Evolutionary conservation across 78 protist genomes (phyloP).

Genomic region (Dictyostelium capitatum): DNA sequence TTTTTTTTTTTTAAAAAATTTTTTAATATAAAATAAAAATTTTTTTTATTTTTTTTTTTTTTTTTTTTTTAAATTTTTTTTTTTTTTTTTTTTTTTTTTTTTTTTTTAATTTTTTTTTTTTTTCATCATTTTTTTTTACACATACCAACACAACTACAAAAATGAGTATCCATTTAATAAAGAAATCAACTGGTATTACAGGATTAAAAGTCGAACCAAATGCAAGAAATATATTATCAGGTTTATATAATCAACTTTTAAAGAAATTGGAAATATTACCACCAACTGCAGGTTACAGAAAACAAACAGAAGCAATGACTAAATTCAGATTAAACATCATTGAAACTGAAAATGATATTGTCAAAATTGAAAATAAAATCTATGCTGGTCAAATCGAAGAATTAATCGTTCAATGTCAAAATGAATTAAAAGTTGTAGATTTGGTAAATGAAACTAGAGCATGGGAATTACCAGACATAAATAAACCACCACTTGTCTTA

Average conservation of each 20-base stretch:
- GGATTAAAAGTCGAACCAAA: slow-evolving; percentile 70
- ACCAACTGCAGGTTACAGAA: slow-evolving; percentile 23
- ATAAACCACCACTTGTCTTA: slow-evolving; percentile 47
- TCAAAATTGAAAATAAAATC: slow-evolving; percentile 64
- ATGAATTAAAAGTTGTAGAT: slow-evolving; percentile 57
- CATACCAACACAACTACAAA: too few relatives aligned
- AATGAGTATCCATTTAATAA: slow-evolving; percentile 40
- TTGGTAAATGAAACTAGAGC: slow-evolving; percentile 15
- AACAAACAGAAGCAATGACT: slow-evolving; percentile 14
- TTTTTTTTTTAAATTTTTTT: too few relatives aligned
- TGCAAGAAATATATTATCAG: slow-evolving; percentile 62
- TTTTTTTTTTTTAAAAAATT: too few relatives aligned
- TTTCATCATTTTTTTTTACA: too few relatives aligned
- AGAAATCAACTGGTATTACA: slow-evolving; percentile 75
- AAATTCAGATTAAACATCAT: slow-evolving; percentile 40
- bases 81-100: too few relatives aligned
- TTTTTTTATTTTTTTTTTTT: too few relatives aligned
- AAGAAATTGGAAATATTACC: slow-evolving; percentile 36
- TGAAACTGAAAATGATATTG: slow-evolving; percentile 47
- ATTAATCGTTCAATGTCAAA: slow-evolving; percentile 31
- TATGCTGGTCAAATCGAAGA: slow-evolving; percentile 74
- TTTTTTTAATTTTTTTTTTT: too few relatives aligned
- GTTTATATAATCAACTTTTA: slow-evolving; percentile 34
- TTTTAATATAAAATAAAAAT: too few relatives aligned
- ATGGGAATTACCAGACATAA: slow-evolving; percentile 61